These are phyloP conservation scores for Naganishia onofrii DNA, from an alignment of 768 basidiomycete species.

Conservation along the genomic window DNA sequence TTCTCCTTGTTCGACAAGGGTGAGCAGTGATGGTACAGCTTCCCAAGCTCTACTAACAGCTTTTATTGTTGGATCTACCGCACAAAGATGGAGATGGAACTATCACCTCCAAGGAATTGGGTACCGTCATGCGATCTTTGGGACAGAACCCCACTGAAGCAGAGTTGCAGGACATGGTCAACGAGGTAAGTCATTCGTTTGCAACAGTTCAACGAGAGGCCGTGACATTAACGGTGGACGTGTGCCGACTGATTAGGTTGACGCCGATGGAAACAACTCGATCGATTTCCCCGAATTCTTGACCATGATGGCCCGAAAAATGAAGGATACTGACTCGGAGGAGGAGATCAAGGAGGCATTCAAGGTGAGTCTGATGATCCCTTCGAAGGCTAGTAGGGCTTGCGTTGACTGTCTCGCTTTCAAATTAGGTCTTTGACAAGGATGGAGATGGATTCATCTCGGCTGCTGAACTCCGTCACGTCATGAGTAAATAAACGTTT, in stretches of 20 bases:
- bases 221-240: too few relatives aligned
- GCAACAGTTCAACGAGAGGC: neutral
- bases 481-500: slow-evolving; percentile 74
- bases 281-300: slow-evolving; percentile 79
- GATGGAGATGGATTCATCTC: slow-evolving; percentile 89
- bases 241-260: slow-evolving; percentile 56
- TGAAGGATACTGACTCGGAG: slow-evolving; percentile 87
- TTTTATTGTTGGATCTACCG: neutral
- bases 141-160: slow-evolving; percentile 91
- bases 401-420: neutral
- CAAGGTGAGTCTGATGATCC: slow-evolving; percentile 54
- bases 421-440: slow-evolving; percentile 68
- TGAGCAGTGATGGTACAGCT: slow-evolving; percentile 52
- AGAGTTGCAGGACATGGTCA: slow-evolving; percentile 92
- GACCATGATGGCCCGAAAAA: slow-evolving; percentile 61
- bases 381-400: neutral
- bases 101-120: slow-evolving; percentile 84
- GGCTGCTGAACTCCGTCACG: slow-evolving; percentile 78
- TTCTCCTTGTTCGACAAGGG: slow-evolving; percentile 92
- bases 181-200: slow-evolving; percentile 57
- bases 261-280: slow-evolving; percentile 80
- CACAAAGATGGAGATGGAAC: slow-evolving; percentile 82
- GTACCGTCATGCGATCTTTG: slow-evolving; percentile 87
- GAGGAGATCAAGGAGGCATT: slow-evolving; percentile 96
- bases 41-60: neutral